Base-by-base conservation (phyloP, 169 alveolate species). In the Plasmodium gaboni region DNA sequence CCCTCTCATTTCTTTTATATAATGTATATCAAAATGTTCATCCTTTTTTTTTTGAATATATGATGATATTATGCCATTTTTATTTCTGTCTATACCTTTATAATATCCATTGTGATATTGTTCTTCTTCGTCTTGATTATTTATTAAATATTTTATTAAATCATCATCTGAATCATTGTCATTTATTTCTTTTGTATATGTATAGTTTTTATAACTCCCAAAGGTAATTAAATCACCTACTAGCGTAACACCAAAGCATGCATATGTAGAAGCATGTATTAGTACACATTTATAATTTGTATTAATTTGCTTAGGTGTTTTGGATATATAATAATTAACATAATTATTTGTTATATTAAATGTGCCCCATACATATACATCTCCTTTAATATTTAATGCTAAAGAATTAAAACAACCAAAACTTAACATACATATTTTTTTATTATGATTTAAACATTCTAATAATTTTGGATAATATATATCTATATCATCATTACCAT, bases 341-440 rank as follows among this genome's bases (percentile, higher is more conserved):
- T 44, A 60, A 9, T 32, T 65, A 26, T 46, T 67, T 55, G 61
- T 19, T 5, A 92, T 74, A 32, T 80, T 53, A 24, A 87, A 76
- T 13, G 70, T 72, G 1, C 96, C 96, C 95, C 96, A 94, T n/a
- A 88, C 89, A 53, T 72, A 94, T 42, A 97, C 96, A 83, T 95
- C 96, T 17, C 95, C 96, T 53, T 70, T 48, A 38, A 88, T 65
- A 64, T 91, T 32, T 93, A 94, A 87, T 10, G 96, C 95, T 50
- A 94, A 1, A 1, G 91, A 83, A 59, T 83, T 83, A 51, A 83
- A 83, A 60, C 86, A 53, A 0, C 86, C 83, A 42, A 70, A 83
- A 57, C 68, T 57, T 42, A 69, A 12, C 91, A 83, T 83, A 60
- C 42, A 74, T 74, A 74, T 60, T 60, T 74, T 74, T 19, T 74